A percentile compares a stretch with the other conserved stretches of the same genome.
Evolutionary conservation across 148 eudicot species (phyloP).

Genomic region (Rhododendron mucronatum): DNA sequence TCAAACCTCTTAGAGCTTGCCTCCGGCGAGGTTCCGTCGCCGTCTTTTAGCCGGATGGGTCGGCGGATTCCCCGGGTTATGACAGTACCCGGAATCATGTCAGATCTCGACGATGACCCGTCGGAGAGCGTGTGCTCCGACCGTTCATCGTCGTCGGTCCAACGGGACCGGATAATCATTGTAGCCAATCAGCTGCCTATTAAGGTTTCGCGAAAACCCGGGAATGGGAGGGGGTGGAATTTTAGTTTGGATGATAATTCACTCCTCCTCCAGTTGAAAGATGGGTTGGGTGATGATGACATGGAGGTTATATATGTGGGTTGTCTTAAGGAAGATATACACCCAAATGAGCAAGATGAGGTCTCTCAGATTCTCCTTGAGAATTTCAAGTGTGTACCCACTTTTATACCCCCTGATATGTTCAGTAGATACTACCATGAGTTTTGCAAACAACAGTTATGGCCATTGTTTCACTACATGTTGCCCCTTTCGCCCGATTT

Average conservation of each 20-base stretch:
- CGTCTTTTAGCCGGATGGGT: slow-evolving; percentile 36
- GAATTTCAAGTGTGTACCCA: slow-evolving; percentile 42
- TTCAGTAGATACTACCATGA: slow-evolving; percentile 36
- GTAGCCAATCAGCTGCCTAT: slow-evolving; percentile 46
- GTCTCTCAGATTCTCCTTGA: slow-evolving; percentile 37
- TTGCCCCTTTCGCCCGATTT: slow-evolving; percentile 44
- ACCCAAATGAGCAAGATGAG: slow-evolving; percentile 47
- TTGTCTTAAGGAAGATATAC: slow-evolving; percentile 48
- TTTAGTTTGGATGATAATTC: slow-evolving; percentile 25
- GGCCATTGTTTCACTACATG: slow-evolving; percentile 54
- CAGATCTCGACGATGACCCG: slow-evolving; percentile 37
- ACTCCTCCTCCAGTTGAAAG: slow-evolving; percentile 36
- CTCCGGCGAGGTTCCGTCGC: slow-evolving; percentile 39
- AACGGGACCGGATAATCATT: slow-evolving; percentile 32
- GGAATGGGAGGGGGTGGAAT: slow-evolving; percentile 23
- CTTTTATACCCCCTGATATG: slow-evolving; percentile 38
- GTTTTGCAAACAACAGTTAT: slow-evolving; percentile 44
- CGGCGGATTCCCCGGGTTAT: slow-evolving; percentile 39
- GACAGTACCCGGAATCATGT: slow-evolving; percentile 41
- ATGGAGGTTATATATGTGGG: slow-evolving; percentile 41
- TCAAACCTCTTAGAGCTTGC: slow-evolving; percentile 46
- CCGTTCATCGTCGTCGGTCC: slow-evolving; percentile 22
- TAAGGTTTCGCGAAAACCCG: slow-evolving; percentile 16
- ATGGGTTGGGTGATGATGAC: slow-evolving; percentile 36
- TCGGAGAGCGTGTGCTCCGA: slow-evolving; percentile 37